Percentiles rank a stretch among this genome's conserved stretches.
These are phyloP conservation scores for Mycena albidolilacea DNA, from an alignment of 768 basidiomycete species.

Conservation along the genomic window DNA sequence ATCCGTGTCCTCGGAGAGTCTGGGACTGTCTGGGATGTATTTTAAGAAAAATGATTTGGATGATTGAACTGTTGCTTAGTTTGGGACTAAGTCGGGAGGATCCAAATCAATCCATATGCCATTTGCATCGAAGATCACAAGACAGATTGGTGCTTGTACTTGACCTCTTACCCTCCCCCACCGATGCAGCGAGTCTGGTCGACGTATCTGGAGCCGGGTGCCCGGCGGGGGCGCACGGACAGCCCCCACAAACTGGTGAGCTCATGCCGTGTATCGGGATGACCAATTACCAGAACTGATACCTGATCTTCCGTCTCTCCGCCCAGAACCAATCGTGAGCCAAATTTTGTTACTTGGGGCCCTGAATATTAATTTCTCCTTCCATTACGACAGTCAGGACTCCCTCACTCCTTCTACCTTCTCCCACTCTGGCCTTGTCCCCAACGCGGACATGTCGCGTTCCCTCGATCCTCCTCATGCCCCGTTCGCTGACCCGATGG, in stretches of 20 bases:
- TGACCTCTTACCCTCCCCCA: background rate
- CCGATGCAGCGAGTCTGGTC: conserved; percentile 61
- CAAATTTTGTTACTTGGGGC: no score
- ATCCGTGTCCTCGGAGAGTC: no score
- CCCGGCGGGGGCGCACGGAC: conserved; percentile 35
- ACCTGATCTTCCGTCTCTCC: conserved; percentile 16
- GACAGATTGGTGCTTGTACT: conserved; percentile 17
- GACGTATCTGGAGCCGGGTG: conserved; percentile 52
- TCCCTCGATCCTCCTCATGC: conserved; percentile 52
- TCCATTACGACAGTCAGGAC: conserved; percentile 38
- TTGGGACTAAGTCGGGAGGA: no score
- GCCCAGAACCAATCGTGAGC: conserved; percentile 40
- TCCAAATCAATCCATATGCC: conserved; percentile 16
- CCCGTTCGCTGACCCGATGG: conserved; percentile 48
- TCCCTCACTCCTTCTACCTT: conserved; percentile 62
- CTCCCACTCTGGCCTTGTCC: conserved; percentile 66
- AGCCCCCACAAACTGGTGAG: conserved; percentile 37
- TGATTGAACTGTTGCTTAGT: no score
- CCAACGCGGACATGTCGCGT: conserved; percentile 56
- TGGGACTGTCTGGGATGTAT: background rate
- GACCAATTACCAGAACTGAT: conserved; percentile 31
- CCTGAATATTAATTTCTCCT: background rate
- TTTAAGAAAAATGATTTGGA: background rate
- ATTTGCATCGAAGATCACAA: conserved; percentile 27
- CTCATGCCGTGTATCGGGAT: conserved; percentile 40